Conservation (phyloP, 495 filamentous ascomycete species). For the Aspergillus bridgeri region DNA sequence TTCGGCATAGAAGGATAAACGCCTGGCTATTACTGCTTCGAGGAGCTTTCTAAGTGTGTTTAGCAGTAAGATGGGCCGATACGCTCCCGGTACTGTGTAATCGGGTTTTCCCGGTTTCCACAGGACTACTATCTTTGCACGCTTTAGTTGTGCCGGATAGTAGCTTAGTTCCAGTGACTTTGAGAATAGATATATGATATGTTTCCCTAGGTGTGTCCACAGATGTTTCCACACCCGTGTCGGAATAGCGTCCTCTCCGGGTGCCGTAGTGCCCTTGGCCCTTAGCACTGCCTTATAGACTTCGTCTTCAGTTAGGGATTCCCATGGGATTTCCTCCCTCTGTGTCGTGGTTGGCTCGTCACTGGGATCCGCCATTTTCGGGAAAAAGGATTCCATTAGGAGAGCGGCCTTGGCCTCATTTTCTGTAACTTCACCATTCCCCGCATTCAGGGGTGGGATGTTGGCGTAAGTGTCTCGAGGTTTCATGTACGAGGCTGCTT, state of each 20-base stretch:
- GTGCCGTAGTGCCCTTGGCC: slow-evolving; percentile 22
- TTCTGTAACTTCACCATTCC: slow-evolving; percentile 7
- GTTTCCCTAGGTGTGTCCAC: slow-evolving; percentile 13
- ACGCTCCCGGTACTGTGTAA: slow-evolving; percentile 19
- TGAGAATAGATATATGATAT: slow-evolving; percentile 19
- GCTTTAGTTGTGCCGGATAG: slow-evolving; percentile 18
- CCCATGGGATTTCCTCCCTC: slow-evolving; percentile 15
- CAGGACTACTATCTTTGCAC: slow-evolving; percentile 22
- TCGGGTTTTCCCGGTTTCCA: slow-evolving; percentile 24
- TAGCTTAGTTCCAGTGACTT: slow-evolving; percentile 19
- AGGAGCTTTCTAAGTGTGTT: slow-evolving; percentile 28
- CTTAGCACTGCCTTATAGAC: slow-evolving; percentile 19
- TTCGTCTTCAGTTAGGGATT: slow-evolving; percentile 23
- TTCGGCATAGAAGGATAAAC: slow-evolving; percentile 21
- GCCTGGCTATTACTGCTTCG: slow-evolving; percentile 21
- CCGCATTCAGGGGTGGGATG: slow-evolving; percentile 14
- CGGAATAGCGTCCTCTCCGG: slow-evolving; percentile 23
- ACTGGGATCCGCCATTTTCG: slow-evolving; percentile 7
- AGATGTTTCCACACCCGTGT: slow-evolving; percentile 23
- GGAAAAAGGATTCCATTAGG: slow-evolving; percentile 28
- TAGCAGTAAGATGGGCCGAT: slow-evolving; percentile 26
- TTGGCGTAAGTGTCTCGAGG: slow-evolving; percentile 19
- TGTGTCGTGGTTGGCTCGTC: background rate
- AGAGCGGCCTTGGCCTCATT: slow-evolving; percentile 24
- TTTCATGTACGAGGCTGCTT: slow-evolving; percentile 22